Percentiles rank a stretch among this genome's conserved stretches.
These are phyloP conservation scores for Lantana camara DNA, from an alignment of 257 asterid genomes.

Conservation along the genomic window DNA sequence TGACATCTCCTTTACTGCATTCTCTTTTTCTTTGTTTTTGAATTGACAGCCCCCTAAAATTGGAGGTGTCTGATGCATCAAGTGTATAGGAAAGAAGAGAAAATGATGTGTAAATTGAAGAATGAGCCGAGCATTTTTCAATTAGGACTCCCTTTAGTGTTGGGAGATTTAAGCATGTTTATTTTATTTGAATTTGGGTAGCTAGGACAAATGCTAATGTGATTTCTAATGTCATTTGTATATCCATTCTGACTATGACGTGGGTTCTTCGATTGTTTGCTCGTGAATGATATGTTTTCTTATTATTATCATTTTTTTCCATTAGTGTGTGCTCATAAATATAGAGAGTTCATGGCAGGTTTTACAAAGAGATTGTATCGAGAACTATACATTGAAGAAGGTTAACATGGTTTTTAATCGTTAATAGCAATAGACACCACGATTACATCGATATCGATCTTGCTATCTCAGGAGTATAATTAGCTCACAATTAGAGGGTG, in stretches of 20 bases:
- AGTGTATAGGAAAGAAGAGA: conserved; percentile 28
- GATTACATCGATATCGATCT: no score
- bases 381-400: no score
- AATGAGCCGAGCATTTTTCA: conserved; percentile 23
- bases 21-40: neutral
- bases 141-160: conserved; percentile 20
- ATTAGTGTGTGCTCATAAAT: no score
- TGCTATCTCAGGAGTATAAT: no score
- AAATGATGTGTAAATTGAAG: conserved; percentile 27
- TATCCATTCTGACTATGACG: conserved; percentile 14
- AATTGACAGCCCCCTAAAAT: conserved; percentile 55
- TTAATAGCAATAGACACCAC: no score
- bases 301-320: no score
- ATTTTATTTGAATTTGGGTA: conserved; percentile 23
- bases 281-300: no score
- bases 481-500: no score
- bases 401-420: no score
- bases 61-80: conserved; percentile 39
- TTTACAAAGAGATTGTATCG: no score
- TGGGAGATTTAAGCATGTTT: conserved; percentile 25
- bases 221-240: conserved; percentile 26
- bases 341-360: no score
- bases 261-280: conserved; percentile 2
- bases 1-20: neutral
- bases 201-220: conserved; percentile 20